These are phyloP conservation scores for Coniochaeta ligniaria DNA, from an alignment of 2,329 filamentous ascomycete genomes.

Conservation along the genomic window DNA sequence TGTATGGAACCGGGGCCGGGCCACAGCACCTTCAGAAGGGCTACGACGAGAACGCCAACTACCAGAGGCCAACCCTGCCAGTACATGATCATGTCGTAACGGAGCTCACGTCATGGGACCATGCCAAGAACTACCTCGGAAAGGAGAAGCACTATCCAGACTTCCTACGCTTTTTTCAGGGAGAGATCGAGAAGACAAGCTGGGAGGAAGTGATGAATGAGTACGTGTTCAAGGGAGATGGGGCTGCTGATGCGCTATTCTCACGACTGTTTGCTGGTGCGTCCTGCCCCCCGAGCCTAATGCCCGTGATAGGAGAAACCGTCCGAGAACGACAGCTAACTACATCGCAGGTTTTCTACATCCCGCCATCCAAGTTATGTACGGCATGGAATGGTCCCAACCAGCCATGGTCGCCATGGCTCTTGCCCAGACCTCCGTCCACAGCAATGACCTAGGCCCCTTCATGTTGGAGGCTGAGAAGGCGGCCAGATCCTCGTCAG, in stretches of 20 bases:
- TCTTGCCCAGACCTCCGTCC: conserved; percentile 69
- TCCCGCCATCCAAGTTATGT: conserved; percentile 79
- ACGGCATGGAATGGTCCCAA: conserved; percentile 75
- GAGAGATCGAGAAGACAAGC: conserved; percentile 58
- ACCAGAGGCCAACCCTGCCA: conserved; percentile 52
- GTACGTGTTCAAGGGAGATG: conserved; percentile 61
- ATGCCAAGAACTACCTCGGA: conserved; percentile 54
- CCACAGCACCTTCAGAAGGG: conserved; percentile 50
- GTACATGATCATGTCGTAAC: conserved; percentile 42
- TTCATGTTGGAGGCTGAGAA: conserved; percentile 50
- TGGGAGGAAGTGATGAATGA: conserved; percentile 57
- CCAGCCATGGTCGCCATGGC: conserved; percentile 75
- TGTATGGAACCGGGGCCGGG: conserved; percentile 68
- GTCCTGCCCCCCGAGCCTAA: background rate
- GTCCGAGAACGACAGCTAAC: no score
- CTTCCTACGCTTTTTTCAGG: conserved; percentile 70
- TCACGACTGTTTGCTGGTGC: conserved; percentile 57
- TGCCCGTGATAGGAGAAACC: conserved; percentile 11
- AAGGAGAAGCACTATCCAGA: conserved; percentile 58
- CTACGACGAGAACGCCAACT: conserved; percentile 57
- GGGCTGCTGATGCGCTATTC: conserved; percentile 61
- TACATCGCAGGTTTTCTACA: conserved; percentile 55
- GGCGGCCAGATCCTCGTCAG: conserved; percentile 22
- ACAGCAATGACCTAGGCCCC: conserved; percentile 46
- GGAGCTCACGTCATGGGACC: conserved; percentile 48